Percentiles rank a stretch among this genome's conserved stretches.
phyloP scores from a whole-genome alignment of 345 rosid genomes.

The Arabidopsis suecica region DNA sequence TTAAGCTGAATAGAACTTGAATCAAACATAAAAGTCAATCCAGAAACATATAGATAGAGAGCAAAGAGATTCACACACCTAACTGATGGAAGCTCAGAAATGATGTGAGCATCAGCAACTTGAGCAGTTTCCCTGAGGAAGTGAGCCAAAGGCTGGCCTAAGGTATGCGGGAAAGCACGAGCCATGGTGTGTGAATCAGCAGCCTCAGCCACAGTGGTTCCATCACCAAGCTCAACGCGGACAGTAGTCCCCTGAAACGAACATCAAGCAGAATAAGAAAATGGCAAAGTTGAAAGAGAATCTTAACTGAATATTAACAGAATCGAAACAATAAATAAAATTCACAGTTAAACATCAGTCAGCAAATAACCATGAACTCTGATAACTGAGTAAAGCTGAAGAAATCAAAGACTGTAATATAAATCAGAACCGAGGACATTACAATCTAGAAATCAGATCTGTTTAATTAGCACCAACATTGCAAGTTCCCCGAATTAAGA shows the following conservation, averaged over 20 bases:
- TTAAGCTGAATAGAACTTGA: slow-evolving; percentile 5
- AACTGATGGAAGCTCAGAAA: slow-evolving; percentile 75
- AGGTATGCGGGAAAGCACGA: slow-evolving; percentile 80
- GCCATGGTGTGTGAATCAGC: slow-evolving; percentile 67
- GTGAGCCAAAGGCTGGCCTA: slow-evolving; percentile 93
- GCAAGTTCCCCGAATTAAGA: background rate
- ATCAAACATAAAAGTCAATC: background rate
- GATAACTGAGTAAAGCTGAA: background rate
- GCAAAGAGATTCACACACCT: slow-evolving; percentile 51
- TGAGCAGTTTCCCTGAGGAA: slow-evolving; percentile 84
- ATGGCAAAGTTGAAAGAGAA: background rate
- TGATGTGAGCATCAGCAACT: slow-evolving; percentile 93
- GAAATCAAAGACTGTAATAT: background rate
- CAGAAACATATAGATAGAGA: background rate
- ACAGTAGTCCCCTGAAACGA: slow-evolving; percentile 86
- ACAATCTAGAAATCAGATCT: slow-evolving; percentile 34
- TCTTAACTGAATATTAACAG: no score
- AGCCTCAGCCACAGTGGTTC: slow-evolving; percentile 68
- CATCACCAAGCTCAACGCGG: slow-evolving; percentile 93
- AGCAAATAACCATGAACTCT: no score
- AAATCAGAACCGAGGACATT: slow-evolving; percentile 23
- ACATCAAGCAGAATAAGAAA: background rate
- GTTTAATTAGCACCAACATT: slow-evolving; percentile 25
- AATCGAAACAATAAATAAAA: no score
- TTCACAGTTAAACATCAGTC: no score